Evolutionary conservation across 805 yeast genomes (phyloP).

Genomic region (Pichia nakasei): DNA sequence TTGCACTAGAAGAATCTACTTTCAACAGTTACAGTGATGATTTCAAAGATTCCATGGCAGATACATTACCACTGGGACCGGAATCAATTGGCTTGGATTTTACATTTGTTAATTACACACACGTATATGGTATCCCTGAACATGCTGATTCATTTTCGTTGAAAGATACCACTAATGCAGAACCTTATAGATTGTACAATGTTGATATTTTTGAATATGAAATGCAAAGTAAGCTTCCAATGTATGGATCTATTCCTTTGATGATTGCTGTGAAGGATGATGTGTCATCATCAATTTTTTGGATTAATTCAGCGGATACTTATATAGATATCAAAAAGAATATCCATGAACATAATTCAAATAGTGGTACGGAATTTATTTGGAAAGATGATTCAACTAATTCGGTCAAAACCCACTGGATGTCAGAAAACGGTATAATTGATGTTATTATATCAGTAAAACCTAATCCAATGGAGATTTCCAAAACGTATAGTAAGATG

Average conservation of each 20-base stretch:
- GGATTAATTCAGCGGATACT: constrained; percentile 92
- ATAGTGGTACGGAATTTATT: constrained; percentile 5
- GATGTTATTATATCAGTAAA: constrained; percentile 66
- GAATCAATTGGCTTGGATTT: constrained; percentile 83
- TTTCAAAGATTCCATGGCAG: constrained; percentile 58
- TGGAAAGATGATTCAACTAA: not conserved
- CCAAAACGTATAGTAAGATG: constrained; percentile 51
- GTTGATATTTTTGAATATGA: constrained; percentile 96
- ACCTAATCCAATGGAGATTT: constrained; percentile 45
- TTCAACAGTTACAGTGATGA: constrained; percentile 63
- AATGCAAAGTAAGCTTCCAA: constrained; percentile 69
- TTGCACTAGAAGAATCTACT: constrained; percentile 51
- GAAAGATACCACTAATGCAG: constrained; percentile 52
- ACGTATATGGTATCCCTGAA: constrained; percentile 93
- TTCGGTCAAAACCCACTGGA: constrained; percentile 65
- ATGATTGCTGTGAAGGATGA: constrained; percentile 59
- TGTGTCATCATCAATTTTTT: constrained; percentile 67
- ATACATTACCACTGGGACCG: constrained; percentile 72
- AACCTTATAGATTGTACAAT: constrained; percentile 83
- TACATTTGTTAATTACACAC: constrained; percentile 45
- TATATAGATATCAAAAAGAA: constrained; percentile 61
- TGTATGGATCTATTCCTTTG: constrained; percentile 94
- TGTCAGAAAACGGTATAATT: constrained; percentile 79
- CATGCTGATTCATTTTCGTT: constrained; percentile 78
- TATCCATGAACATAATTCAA: constrained; percentile 4